Base-by-base conservation (phyloP, 495 filamentous ascomycete species). In the Aspergillus saccharolyticus region DNA sequence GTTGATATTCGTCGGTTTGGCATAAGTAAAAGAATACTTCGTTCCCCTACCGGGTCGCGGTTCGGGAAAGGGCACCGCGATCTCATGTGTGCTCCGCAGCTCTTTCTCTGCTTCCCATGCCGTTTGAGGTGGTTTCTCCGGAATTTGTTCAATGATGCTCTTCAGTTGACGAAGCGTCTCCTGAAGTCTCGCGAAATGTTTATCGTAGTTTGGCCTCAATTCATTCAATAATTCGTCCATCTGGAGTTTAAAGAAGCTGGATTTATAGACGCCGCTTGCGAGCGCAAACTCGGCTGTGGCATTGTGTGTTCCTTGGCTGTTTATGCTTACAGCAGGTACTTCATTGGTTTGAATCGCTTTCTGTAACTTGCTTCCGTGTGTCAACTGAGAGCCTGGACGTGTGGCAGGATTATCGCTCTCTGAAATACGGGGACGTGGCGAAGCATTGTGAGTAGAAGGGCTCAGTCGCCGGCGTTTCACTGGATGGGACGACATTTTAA, bases 241-340 rank as follows among this genome's bases (percentile, higher is more conserved):
- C 72, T 97, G 89, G 28, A 98, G 75, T 62, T 93, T 88, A 74
- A 97, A 96, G 60, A 90, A 76, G 64, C 81, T 89, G 39, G 83
- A 87, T 60, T 85, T 85, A 71, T 82, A 87, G 42, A 74, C 63
- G n/a, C 75, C 75, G 46, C 65, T 74, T n/a, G 73, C 70, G 59
- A 68, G 68, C 18, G 73, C 73, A 51, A 77, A 61, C 55, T 78
- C 75, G 20, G 70, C 70, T 42, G 70, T 69, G 21, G 65, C 64
- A 55, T 70, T 60, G 58, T 63, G 62, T 20, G 66, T 70, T 33
- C 46, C 65, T 44, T 50, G 63, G 39, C 52, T 59, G 18, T 18
- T 28, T 22, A 57, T 56, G 47, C 19, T 17, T 25, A 14, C 6
- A 21, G 43, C 19, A 53, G 30, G 17, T 3, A 15, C 6, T 46